These are phyloP conservation scores for Komagataella pseudopastoris DNA, from an alignment of 805 yeast genomes.

Conservation along the genomic window DNA sequence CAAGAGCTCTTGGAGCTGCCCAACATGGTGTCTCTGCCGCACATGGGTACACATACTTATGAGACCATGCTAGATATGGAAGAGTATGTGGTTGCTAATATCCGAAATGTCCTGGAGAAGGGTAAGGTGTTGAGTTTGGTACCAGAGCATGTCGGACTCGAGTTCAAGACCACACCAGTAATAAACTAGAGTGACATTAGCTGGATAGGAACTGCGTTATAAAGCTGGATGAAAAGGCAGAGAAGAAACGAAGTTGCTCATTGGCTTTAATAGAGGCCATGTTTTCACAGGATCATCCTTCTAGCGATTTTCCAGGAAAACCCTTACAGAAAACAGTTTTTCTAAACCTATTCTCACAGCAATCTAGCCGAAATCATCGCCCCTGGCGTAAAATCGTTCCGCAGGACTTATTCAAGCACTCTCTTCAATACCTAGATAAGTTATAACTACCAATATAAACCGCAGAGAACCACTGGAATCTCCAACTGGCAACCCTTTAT, in stretches of 20 bases:
- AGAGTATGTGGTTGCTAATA: slow-evolving; percentile 59
- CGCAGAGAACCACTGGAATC: neutral
- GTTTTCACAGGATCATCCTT: neutral
- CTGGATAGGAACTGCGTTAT: neutral
- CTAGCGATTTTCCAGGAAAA: neutral
- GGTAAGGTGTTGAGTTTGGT: slow-evolving; percentile 67
- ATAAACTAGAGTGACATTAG: neutral
- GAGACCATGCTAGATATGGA: slow-evolving; percentile 79
- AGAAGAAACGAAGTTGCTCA: neutral
- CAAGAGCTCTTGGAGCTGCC: slow-evolving; percentile 47
- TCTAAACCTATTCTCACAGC: neutral
- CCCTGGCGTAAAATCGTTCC: neutral
- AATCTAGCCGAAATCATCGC: neutral
- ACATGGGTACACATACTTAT: slow-evolving; percentile 71
- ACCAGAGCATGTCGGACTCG: slow-evolving; percentile 46
- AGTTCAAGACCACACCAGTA: neutral
- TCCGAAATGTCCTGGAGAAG: slow-evolving; percentile 36
- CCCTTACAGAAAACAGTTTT: neutral
- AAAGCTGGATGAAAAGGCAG: neutral
- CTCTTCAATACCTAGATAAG: neutral
- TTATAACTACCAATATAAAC: neutral
- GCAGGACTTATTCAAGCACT: neutral
- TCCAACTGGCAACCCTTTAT: neutral
- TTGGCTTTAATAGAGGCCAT: neutral
- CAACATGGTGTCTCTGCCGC: slow-evolving; percentile 71